Evolutionary conservation across 768 basidiomycete genomes (phyloP), one percentile per base, ranked within the genome.

Genomic region (Lentinula raphanica): DNA sequence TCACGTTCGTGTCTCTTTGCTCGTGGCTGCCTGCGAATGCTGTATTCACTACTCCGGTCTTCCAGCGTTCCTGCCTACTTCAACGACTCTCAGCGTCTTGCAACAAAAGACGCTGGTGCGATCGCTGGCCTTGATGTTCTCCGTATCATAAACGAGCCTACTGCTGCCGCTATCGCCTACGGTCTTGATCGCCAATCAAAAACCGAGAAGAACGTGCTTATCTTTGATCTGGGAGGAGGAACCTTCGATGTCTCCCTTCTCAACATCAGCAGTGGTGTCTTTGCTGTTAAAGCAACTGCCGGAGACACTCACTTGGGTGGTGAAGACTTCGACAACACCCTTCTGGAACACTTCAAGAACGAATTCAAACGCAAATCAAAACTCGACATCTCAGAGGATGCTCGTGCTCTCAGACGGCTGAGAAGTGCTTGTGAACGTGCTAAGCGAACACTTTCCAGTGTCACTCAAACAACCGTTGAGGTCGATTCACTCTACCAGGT

Each of bases 101-200:
- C 97, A 53, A 98, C 97, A 73, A 98, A 98, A 79, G 97, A 99
- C 75, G 97, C 97, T 62, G 97, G 97, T 75, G 83, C 91, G 66
- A 99, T 99, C 66, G 85, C 97, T 68, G 97, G 97, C 63, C 92
- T 99, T 62, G 95, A 99, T 71, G 94, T 99, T 67, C 92, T 99
- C 76, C 96, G 97, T 78, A 99, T 99, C 82, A 99, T 99, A 82
- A 99, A 99, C 78, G 97, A 99, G 80, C 97, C 97, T 62, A 99
- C 97, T 56, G 97, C 97, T 53, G 97, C 97, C 59, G 97, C 97
- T 70, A 98, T 99, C 66, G 97, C 97, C 51, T 98, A 98, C 73
- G 97, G 97, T 82, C 88, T 92, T 58, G 97, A 98, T 74, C 89
- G 91, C 70, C 92, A 97, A 78, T 86, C 89, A 69, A 92, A 91